Evolutionary conservation across 805 yeast species (phyloP).

Genomic region (Saccharomycodes ludwigii): DNA sequence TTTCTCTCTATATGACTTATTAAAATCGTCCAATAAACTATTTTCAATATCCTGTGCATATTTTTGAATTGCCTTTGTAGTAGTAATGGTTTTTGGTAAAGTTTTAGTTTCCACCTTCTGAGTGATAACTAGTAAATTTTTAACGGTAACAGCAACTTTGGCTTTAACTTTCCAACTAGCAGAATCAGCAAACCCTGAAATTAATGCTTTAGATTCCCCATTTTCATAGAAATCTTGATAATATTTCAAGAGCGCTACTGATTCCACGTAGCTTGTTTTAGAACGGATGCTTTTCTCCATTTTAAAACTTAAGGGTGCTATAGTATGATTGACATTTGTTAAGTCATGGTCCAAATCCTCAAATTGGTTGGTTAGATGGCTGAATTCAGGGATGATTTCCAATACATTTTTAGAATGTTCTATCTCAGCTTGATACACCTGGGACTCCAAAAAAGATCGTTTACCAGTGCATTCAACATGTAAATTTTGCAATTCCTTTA

Average conservation of each 20-base stretch:
- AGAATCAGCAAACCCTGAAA: background rate
- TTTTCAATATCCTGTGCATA: slow-evolving; percentile 71
- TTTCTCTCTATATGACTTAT: slow-evolving; percentile 56
- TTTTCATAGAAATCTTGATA: slow-evolving; percentile 60
- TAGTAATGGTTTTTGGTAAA: slow-evolving; percentile 28
- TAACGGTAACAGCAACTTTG: slow-evolving; percentile 53
- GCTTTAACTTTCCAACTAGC: slow-evolving; percentile 38
- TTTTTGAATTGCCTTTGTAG: slow-evolving; percentile 40
- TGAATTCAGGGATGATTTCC: slow-evolving; percentile 36
- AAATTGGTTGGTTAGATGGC: slow-evolving; percentile 34
- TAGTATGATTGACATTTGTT: slow-evolving; percentile 40
- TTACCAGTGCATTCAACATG: slow-evolving; percentile 40
- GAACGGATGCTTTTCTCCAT: slow-evolving; percentile 57
- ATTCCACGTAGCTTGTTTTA: slow-evolving; percentile 58
- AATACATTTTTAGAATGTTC: slow-evolving; percentile 58
- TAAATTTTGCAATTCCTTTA: slow-evolving; percentile 55
- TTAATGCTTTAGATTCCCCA: slow-evolving; percentile 17
- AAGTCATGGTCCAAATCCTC: slow-evolving; percentile 39
- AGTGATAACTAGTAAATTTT: slow-evolving; percentile 52
- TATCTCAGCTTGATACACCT: slow-evolving; percentile 49
- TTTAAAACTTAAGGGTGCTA: slow-evolving; percentile 59
- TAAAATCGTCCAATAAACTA: slow-evolving; percentile 55
- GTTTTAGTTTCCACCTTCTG: slow-evolving; percentile 48
- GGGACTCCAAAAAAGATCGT: slow-evolving; percentile 39
- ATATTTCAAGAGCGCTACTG: slow-evolving; percentile 61